Conservation (phyloP, 2,329 filamentous ascomycete genomes). For the Fusarium phyllophilum region DNA sequence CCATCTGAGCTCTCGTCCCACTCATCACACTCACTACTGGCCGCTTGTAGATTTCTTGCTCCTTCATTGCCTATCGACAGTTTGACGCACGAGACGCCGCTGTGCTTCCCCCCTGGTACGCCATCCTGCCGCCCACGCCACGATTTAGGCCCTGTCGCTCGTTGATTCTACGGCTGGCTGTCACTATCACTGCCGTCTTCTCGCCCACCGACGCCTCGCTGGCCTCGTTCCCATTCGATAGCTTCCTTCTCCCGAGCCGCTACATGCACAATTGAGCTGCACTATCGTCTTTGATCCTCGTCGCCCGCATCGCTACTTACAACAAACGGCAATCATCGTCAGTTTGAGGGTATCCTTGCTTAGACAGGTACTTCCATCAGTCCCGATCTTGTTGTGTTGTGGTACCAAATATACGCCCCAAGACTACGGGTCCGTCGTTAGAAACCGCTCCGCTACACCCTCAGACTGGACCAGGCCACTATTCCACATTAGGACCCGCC, state of each 20-base stretch:
- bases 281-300: constrained; percentile 16
- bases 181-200: constrained; percentile 31
- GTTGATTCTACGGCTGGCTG: constrained; percentile 36
- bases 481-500: constrained; percentile 48
- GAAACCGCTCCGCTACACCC: constrained; percentile 47
- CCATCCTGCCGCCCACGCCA: constrained; percentile 41
- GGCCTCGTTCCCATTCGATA: constrained; percentile 36
- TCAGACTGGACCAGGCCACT: constrained; percentile 49
- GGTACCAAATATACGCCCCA: constrained; percentile 44
- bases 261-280: constrained; percentile 41
- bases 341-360: constrained; percentile 30
- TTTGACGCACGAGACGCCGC: constrained; percentile 37
- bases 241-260: constrained; percentile 24
- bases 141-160: constrained; percentile 40
- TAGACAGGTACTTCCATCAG: constrained; percentile 43
- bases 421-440: constrained; percentile 49
- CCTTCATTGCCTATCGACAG: constrained; percentile 37
- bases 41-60: constrained; percentile 34
- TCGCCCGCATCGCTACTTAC: constrained; percentile 25
- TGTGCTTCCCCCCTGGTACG: constrained; percentile 39
- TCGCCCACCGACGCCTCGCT: constrained; percentile 31
- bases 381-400: constrained; percentile 40
- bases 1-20: constrained; percentile 48
- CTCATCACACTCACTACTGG: constrained; percentile 38
- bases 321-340: constrained; percentile 37